Evolutionary conservation across 2,329 filamentous ascomycete genomes (phyloP), one percentile per base, ranked within the genome.

Genomic region (Alternaria sp.): DNA sequence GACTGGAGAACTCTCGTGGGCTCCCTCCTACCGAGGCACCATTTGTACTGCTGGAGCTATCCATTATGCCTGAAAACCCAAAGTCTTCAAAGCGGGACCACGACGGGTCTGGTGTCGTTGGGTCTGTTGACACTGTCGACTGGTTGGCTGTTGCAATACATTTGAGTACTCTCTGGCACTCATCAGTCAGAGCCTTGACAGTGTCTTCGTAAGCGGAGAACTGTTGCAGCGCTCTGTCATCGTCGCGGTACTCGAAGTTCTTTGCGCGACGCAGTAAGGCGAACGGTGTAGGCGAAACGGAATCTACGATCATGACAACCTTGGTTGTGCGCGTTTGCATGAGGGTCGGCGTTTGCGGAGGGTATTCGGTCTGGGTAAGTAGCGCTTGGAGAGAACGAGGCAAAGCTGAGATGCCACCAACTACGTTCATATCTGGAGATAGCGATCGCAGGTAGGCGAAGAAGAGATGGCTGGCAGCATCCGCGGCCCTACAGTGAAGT

Each of bases 61-160:
- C 90, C 22, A 94, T 82, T 0, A 90, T 80, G 61, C 87, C 92
- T 4, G 91, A 88, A 74, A 98, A 99, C 1, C 95, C 95, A 69
- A 98, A 88, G 73, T 97, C 95, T 76, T 97, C 93, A 65, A 99
- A 99, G 51, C 93, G 88, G 16, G 95, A 98, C 95, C 95, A 99
- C 0, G 94, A 96, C 20, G 94, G 92, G 77, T 98, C 94, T 36
- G 67, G 74, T 44, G 67, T 77, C 32, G 57, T 75, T 65, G 57
- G 67, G 49, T 61, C 92, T 89, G 16, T 87, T 83, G 73, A 85
- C 89, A 5, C 89, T 14, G 89, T 87, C 54, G 90, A 88, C 76
- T 97, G 92, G 69, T 98, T 98, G 46, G 91, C 89, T 0, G 91
- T 89, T 12, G 95, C 93, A 67, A 99, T 94, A 30, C 92, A 91